Percentiles rank a stretch among this genome's conserved stretches.
Evolutionary conservation across 163 green algal species (phyloP).

Genomic region (Prototheca cutis): DNA sequence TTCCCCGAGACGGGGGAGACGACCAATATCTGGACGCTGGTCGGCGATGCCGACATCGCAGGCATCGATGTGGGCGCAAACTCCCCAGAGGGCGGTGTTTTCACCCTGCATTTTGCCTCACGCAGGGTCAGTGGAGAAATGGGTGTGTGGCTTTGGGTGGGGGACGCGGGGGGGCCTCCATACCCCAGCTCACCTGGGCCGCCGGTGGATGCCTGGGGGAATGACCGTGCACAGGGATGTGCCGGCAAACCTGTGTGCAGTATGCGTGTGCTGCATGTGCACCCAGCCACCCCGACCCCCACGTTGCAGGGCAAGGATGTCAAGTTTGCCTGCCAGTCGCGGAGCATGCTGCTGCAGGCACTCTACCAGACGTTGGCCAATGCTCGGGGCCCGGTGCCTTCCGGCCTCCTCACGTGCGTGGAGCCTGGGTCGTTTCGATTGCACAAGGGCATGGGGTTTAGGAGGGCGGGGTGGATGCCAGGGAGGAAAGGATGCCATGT

Average conservation of each 20-base stretch:
- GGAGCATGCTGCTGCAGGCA: slow-evolving; percentile 50
- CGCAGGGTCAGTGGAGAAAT: too few species aligned
- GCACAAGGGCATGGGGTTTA: too few species aligned
- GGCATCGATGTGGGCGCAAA: slow-evolving; percentile 12
- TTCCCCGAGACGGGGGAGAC: slow-evolving; percentile 53
- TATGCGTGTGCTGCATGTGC: too few species aligned
- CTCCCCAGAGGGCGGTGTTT: slow-evolving; percentile 27
- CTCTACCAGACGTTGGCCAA: slow-evolving; percentile 48
- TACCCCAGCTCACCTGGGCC: too few species aligned
- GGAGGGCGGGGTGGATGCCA: too few species aligned
- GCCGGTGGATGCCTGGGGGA: too few species aligned
- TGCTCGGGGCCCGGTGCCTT: slow-evolving; percentile 11
- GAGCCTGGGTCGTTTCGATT: too few species aligned
- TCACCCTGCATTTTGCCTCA: slow-evolving; percentile 47
- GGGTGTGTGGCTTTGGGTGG: too few species aligned
- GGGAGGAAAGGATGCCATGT: too few species aligned
- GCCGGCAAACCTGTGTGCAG: too few species aligned
- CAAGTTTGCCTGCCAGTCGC: slow-evolving; percentile 60
- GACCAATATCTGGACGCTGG: slow-evolving; percentile 67
- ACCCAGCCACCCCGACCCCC: neutral
- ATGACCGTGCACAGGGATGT: too few species aligned
- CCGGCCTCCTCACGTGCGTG: neutral
- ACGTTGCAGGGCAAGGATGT: slow-evolving; percentile 39
- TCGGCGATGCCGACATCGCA: slow-evolving; percentile 34
- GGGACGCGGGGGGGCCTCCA: neutral